Evolutionary conservation across 148 eudicot species (phyloP).

Genomic region (Mesembryanthemum crystallinum): DNA sequence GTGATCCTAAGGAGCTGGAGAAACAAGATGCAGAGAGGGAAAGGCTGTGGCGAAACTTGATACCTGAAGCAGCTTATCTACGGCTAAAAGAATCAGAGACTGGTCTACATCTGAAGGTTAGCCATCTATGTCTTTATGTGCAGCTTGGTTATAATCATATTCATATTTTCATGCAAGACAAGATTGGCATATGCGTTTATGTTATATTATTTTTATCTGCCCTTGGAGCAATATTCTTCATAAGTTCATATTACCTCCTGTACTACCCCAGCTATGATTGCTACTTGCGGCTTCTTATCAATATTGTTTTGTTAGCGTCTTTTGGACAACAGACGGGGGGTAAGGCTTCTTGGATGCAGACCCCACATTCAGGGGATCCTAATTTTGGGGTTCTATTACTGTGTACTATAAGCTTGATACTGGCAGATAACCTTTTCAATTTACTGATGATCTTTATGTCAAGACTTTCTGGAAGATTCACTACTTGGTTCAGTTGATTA

Average conservation of each 20-base stretch:
- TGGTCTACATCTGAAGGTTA: conserved; percentile 83
- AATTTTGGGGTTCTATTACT: too few relatives aligned
- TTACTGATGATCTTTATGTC: background rate
- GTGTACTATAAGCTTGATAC: too few relatives aligned
- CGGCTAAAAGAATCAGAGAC: conserved; percentile 92
- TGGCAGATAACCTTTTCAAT: background rate
- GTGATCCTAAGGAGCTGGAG: conserved; percentile 46
- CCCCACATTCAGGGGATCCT: too few relatives aligned
- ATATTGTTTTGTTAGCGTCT: background rate
- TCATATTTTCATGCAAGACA: background rate
- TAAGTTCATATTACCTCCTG: too few relatives aligned
- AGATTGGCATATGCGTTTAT: background rate
- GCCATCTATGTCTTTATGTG: background rate
- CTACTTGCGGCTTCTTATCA: background rate
- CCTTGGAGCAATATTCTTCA: background rate
- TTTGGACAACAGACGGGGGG: background rate
- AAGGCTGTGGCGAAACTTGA: conserved; percentile 59
- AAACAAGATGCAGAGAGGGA: conserved; percentile 69
- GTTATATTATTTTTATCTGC: background rate
- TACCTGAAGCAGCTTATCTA: conserved; percentile 71
- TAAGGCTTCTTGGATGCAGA: too few relatives aligned
- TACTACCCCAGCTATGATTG: too few relatives aligned
- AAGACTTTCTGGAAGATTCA: background rate
- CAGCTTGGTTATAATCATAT: background rate
- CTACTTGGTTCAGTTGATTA: background rate